Percentiles rank a stretch among this genome's conserved stretches.
These are phyloP conservation scores for Arthrobotrys megalospora DNA, from an alignment of 2,329 filamentous ascomycete species.

Conservation along the genomic window DNA sequence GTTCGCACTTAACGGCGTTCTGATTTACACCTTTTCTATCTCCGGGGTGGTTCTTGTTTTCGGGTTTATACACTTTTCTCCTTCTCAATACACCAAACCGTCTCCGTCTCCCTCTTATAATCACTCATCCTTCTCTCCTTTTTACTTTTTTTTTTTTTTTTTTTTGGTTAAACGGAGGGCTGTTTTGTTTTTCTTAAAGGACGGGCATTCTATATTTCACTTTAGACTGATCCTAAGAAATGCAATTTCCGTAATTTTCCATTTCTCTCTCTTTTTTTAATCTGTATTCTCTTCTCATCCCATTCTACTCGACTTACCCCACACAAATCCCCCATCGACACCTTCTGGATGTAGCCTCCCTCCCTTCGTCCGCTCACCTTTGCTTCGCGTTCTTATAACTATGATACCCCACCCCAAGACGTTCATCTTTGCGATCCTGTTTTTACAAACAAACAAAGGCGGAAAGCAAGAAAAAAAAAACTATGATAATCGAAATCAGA, in stretches of 20 bases:
- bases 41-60: conserved; percentile 33
- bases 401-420: conserved; percentile 34
- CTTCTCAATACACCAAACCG: conserved; percentile 1
- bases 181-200: conserved; percentile 36
- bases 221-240: conserved; percentile 60
- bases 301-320: neutral
- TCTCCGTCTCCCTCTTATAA: conserved; percentile 11
- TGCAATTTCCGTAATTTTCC: conserved; percentile 55
- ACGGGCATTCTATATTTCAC: conserved; percentile 55
- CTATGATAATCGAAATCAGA: neutral
- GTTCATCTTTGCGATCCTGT: neutral
- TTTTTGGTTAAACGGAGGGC: conserved; percentile 30
- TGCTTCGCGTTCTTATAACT: neutral
- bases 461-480: neutral
- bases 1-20: conserved; percentile 58
- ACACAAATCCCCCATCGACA: neutral
- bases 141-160: conserved; percentile 40
- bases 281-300: conserved; percentile 9
- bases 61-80: conserved; percentile 44
- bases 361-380: conserved; percentile 38
- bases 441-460: neutral
- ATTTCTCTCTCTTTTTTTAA: conserved; percentile 21
- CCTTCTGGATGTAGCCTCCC: conserved; percentile 51
- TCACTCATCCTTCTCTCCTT: conserved; percentile 4
- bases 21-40: conserved; percentile 30